These are phyloP conservation scores for Chenopodium formosanum DNA, from an alignment of 148 eudicot genomes.

Conservation along the genomic window DNA sequence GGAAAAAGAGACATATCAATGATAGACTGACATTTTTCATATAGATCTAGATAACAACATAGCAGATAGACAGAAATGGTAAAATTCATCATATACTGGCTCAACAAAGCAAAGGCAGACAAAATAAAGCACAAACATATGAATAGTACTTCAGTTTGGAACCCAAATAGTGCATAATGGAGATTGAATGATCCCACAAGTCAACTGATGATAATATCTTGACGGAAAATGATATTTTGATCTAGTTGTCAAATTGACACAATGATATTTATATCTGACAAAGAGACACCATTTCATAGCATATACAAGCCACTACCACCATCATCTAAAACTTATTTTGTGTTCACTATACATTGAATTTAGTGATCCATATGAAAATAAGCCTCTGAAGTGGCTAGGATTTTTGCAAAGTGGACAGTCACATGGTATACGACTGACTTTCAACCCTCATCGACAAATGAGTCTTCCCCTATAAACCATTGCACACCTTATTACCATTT, in stretches of 20 bases:
- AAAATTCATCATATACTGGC: background rate
- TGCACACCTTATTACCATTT: background rate
- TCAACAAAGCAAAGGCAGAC: conserved; percentile 1
- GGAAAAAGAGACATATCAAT: background rate
- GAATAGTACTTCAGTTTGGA: background rate
- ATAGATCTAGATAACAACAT: background rate
- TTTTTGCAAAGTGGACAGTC: background rate
- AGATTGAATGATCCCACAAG: background rate
- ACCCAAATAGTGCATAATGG: background rate
- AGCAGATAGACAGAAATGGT: background rate
- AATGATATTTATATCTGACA: background rate
- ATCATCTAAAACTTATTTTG: background rate
- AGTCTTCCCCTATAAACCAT: background rate
- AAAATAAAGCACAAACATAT: background rate
- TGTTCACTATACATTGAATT: background rate
- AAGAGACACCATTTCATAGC: background rate
- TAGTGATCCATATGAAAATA: background rate
- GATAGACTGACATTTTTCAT: too few species aligned
- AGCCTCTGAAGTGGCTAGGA: background rate
- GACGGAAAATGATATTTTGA: background rate
- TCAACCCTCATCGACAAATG: background rate
- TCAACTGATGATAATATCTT: background rate
- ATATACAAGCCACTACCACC: background rate
- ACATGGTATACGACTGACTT: background rate
- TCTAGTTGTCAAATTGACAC: background rate